Percentiles rank a stretch among this genome's conserved stretches.
Evolutionary conservation across 2,329 filamentous ascomycete genomes (phyloP).

Genomic region (Pseudogymnoascus sp.): DNA sequence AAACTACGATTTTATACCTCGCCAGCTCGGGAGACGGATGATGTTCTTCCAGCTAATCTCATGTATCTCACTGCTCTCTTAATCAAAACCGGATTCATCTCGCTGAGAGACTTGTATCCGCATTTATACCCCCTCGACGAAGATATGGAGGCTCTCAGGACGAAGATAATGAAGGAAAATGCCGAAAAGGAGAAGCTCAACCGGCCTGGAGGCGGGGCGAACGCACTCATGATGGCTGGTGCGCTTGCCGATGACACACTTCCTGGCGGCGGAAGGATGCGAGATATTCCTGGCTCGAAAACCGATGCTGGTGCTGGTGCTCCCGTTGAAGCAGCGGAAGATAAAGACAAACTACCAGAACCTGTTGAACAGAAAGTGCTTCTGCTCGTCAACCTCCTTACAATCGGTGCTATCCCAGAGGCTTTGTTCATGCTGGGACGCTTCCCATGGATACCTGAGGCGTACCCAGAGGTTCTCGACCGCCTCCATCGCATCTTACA

Average conservation of each 20-base stretch:
- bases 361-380: conserved; percentile 82
- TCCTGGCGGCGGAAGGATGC: conserved; percentile 35
- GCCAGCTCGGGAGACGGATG: conserved; percentile 60
- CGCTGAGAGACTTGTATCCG: conserved; percentile 79
- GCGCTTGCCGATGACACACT: conserved; percentile 75
- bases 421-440: conserved; percentile 84
- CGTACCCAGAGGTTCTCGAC: conserved; percentile 71
- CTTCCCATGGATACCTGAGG: conserved; percentile 86
- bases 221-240: conserved; percentile 80
- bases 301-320: conserved; percentile 37
- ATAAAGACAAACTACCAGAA: conserved; percentile 51
- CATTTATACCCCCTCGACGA: conserved; percentile 83
- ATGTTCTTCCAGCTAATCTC: conserved; percentile 81
- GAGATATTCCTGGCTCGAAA: conserved; percentile 44
- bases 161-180: conserved; percentile 64
- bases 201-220: conserved; percentile 62
- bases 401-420: conserved; percentile 87
- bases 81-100: conserved; percentile 96
- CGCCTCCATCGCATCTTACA: conserved; percentile 79
- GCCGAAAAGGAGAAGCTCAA: conserved; percentile 66
- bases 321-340: conserved; percentile 36
- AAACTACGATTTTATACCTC: conserved; percentile 94
- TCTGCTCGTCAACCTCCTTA: conserved; percentile 74
- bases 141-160: conserved; percentile 66
- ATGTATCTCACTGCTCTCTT: conserved; percentile 86